phyloP scores from a whole-genome alignment of 2,329 filamentous ascomycete species.

The Fusarium sp. region DNA sequence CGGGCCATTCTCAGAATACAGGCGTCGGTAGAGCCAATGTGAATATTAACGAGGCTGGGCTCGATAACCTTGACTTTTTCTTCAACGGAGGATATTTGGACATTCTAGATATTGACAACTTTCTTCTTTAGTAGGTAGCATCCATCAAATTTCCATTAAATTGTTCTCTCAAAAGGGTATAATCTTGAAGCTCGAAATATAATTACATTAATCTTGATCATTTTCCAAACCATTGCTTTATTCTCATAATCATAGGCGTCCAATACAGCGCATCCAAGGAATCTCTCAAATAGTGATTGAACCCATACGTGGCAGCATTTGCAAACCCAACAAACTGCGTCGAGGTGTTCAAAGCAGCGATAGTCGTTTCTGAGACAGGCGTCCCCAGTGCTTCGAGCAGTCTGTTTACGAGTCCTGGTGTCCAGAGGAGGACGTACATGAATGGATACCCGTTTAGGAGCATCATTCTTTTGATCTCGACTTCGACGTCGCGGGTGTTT shows the following conservation, averaged over 20 bases:
- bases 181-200: background rate
- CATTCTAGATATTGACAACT: conserved; percentile 21
- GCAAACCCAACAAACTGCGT: conserved; percentile 42
- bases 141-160: background rate
- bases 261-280: conserved; percentile 29
- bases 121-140: background rate
- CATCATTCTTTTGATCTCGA: conserved; percentile 44
- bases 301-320: conserved; percentile 41
- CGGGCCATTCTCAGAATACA: background rate
- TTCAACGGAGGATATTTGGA: conserved; percentile 31
- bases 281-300: conserved; percentile 43
- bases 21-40: background rate
- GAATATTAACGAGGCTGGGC: conserved; percentile 2
- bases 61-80: conserved; percentile 28
- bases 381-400: conserved; percentile 37
- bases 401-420: conserved; percentile 39
- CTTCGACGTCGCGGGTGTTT: conserved; percentile 27
- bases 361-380: conserved; percentile 16
- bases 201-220: background rate
- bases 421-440: conserved; percentile 43
- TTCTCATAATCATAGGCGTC: conserved; percentile 25
- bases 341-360: conserved; percentile 34
- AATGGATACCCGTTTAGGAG: conserved; percentile 43
- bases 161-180: background rate
- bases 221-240: conserved; percentile 26